Base-by-base conservation (phyloP, 129 eudicot genomes). In the Artemisia annua region DNA sequence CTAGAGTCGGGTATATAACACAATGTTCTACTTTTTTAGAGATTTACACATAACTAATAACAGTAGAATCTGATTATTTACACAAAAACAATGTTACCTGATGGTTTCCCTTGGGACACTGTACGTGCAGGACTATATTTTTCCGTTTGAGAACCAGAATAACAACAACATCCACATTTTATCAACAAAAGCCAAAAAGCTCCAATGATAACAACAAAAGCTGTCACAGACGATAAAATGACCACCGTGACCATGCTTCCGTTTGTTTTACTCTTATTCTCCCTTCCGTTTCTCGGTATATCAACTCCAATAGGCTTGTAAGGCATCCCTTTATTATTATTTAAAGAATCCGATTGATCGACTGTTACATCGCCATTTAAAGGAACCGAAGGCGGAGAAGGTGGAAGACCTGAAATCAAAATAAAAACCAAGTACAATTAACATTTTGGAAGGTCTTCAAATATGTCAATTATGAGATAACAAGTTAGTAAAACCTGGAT, bases 301-400 rank as follows among this genome's bases (percentile, higher is more conserved):
- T 88, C 88, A 67, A 90, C 99, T 54, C 96, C 97, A 4, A 94
- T 32, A 24, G 99, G 99, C 70, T 94, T 88, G 22, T 80, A 67
- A 19, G 88, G 84, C 17, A 63, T 82, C 54, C 91, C 92, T 69
- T 84, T 81, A 67, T 71, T 69, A 67, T 46, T 64, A 13, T 78
- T 58, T 11, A 74, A 80, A 32, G 88, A 87, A 83, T 87, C 71
- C 15, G 84, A 78, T 62, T 72, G 93, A 58, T 76, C 84, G 54
- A 83, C 81, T 48, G 85, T 77, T 14, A 81, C 84, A 48, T 77
- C 89, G 15, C 82, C 44, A 43, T 74, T 79, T 32, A 85, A 70
- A 51, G 83, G 78, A 60, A 74, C 22, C 55, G 96, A 74, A 54
- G 99, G 97, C 16, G 99, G 99, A 70, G 99, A 88, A 44, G 99